Evolutionary conservation across 2,329 filamentous ascomycete species (phyloP), one percentile per base, ranked within the genome.

Genomic region (Huntiella abstrusa): DNA sequence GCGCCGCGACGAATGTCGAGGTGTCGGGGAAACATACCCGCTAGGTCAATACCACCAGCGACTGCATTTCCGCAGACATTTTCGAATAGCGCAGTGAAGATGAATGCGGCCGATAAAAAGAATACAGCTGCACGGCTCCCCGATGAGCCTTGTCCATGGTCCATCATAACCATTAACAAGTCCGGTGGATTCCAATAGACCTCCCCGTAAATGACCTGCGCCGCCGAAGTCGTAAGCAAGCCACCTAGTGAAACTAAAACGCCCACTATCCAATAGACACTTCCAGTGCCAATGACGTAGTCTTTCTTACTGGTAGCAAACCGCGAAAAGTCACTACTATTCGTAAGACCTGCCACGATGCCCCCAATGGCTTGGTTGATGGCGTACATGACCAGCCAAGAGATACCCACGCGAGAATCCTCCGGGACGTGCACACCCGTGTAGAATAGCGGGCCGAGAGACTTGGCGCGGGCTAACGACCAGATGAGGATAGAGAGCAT

Each of bases 401-500:
- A 45, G 36, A 50, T 46, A 40, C 51, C 54, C 13, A 50, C 48
- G 10, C 53, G 51, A 0, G 53, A 53, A 1, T 49, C 43, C 4
- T 51, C 49, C 4, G 53, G 45, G 2, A 54, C 50, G 2, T 48
- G 43, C 1, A 53, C 45, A 11, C 55, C 55, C 3, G 56, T 51
- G 28, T 55, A 57, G 54, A 67, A 64, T 2, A 70, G 57, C 3
- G 65, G 52, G 22, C 66, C 66, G 4, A 65, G 63, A 1, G 66
- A 66, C 40, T 59, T 58, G 1, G 65, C 66, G 1, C 59, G 59
- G 3, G 60, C 53, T 4, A 69, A 54, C 1, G 65, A 60, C 67
- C 67, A 69, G 37, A 69, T 59, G 51, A 66, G 65, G 58, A 70
- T 69, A 43, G 55, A 55, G 6, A 69, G 41, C 66, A 70, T 70